phyloP scores from a whole-genome alignment of 2,329 filamentous ascomycete species.

The Sporothrix humicola region DNA sequence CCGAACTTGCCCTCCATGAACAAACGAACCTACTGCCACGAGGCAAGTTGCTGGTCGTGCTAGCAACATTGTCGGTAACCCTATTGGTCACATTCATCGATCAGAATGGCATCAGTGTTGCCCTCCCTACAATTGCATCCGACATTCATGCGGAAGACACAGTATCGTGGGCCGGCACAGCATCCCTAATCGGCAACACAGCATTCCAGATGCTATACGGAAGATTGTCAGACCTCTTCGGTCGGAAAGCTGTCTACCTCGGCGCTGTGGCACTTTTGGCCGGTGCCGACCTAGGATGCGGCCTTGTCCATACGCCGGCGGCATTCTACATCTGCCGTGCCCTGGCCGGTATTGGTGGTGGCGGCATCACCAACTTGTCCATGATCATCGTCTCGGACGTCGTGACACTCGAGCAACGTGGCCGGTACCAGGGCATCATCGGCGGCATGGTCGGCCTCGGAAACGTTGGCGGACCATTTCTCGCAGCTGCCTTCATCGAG shows the following conservation, averaged over 20 bases:
- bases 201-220: conserved; percentile 70
- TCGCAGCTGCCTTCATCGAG: conserved; percentile 49
- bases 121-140: conserved; percentile 54
- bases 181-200: conserved; percentile 61
- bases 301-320: conserved; percentile 59
- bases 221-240: conserved; percentile 65
- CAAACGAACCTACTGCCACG: conserved; percentile 63
- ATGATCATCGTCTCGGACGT: conserved; percentile 69
- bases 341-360: conserved; percentile 64
- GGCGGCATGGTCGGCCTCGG: conserved; percentile 51
- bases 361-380: conserved; percentile 62
- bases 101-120: conserved; percentile 60
- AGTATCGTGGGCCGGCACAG: conserved; percentile 62
- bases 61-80: conserved; percentile 57
- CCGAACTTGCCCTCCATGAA: conserved; percentile 35
- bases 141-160: conserved; percentile 55
- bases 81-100: conserved; percentile 63
- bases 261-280: conserved; percentile 58
- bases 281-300: conserved; percentile 64
- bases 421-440: conserved; percentile 58
- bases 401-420: conserved; percentile 63
- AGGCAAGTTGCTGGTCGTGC: conserved; percentile 56
- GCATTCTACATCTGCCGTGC: conserved; percentile 67
- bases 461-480: conserved; percentile 52
- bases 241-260: conserved; percentile 66